These are phyloP conservation scores for Acephala macrosclerotiorum DNA, from an alignment of 2,329 filamentous ascomycete genomes.

Conservation along the genomic window DNA sequence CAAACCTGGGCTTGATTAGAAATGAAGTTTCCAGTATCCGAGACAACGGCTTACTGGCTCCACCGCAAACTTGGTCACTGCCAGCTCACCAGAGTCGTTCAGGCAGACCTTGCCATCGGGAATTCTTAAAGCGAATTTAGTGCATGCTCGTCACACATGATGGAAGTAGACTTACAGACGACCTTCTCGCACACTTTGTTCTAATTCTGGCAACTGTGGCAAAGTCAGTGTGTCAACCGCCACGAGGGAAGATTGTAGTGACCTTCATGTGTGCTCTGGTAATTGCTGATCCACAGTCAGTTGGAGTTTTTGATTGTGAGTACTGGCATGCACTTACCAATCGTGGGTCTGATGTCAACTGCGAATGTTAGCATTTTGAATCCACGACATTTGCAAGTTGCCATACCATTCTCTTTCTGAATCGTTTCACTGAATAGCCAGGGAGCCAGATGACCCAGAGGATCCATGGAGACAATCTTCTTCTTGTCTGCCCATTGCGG, in stretches of 20 bases:
- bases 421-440: conserved; percentile 85
- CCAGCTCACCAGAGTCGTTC: conserved; percentile 84
- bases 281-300: conserved; percentile 40
- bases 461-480: conserved; percentile 98
- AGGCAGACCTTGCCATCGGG: conserved; percentile 87
- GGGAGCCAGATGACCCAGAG: conserved; percentile 85
- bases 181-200: conserved; percentile 83
- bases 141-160: neutral
- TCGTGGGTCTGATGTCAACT: conserved; percentile 47
- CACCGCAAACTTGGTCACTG: conserved; percentile 95
- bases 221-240: conserved; percentile 20
- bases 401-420: conserved; percentile 71
- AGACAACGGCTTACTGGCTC: conserved; percentile 73
- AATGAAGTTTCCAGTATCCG: neutral
- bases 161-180: conserved; percentile 61
- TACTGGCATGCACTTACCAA: conserved; percentile 35
- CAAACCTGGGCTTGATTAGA: conserved; percentile 73
- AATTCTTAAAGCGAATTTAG: conserved; percentile 34
- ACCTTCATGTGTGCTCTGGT: conserved; percentile 48
- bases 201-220: conserved; percentile 80
- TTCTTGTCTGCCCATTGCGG: conserved; percentile 87
- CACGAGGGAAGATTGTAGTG: conserved; percentile 1
- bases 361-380: conserved; percentile 29
- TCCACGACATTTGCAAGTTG: neutral
- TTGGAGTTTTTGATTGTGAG: conserved; percentile 5